Evolutionary conservation across 371 early-diverging fungal species (phyloP).

Genomic region (Catenaria anguillulae): DNA sequence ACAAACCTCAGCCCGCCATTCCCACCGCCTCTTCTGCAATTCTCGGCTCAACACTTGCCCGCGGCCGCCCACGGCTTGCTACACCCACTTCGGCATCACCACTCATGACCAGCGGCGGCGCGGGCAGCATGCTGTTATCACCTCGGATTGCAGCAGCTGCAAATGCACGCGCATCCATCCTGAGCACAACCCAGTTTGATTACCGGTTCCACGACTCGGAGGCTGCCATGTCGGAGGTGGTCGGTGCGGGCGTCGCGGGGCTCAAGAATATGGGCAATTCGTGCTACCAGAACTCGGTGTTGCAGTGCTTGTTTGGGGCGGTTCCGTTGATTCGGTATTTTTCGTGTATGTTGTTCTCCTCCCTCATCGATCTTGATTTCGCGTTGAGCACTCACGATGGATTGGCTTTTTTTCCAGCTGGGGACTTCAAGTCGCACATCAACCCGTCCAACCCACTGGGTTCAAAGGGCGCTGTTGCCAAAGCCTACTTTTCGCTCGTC

Average conservation of each 20-base stretch:
- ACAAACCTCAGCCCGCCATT: too few relatives aligned
- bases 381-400: too few relatives aligned
- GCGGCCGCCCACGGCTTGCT: too few relatives aligned
- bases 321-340: slow-evolving; percentile 72
- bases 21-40: too few relatives aligned
- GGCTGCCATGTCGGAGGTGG: background rate
- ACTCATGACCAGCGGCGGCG: too few relatives aligned
- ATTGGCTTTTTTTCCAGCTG: slow-evolving; percentile 22
- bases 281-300: slow-evolving; percentile 91
- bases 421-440: slow-evolving; percentile 49
- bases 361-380: too few relatives aligned
- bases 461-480: slow-evolving; percentile 45
- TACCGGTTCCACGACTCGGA: background rate
- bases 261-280: slow-evolving; percentile 93
- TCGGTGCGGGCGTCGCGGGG: slow-evolving; percentile 45
- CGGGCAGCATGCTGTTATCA: too few relatives aligned
- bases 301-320: slow-evolving; percentile 86
- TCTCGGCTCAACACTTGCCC: too few relatives aligned
- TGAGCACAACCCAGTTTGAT: too few relatives aligned
- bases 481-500: slow-evolving; percentile 22
- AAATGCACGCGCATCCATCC: too few relatives aligned
- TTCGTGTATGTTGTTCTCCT: slow-evolving; percentile 21
- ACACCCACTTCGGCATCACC: too few relatives aligned
- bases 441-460: slow-evolving; percentile 66
- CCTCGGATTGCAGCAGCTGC: too few relatives aligned